These are phyloP conservation scores for Lasiodiplodia gonubiensis DNA, from an alignment of 2,329 filamentous ascomycete species.

Conservation along the genomic window DNA sequence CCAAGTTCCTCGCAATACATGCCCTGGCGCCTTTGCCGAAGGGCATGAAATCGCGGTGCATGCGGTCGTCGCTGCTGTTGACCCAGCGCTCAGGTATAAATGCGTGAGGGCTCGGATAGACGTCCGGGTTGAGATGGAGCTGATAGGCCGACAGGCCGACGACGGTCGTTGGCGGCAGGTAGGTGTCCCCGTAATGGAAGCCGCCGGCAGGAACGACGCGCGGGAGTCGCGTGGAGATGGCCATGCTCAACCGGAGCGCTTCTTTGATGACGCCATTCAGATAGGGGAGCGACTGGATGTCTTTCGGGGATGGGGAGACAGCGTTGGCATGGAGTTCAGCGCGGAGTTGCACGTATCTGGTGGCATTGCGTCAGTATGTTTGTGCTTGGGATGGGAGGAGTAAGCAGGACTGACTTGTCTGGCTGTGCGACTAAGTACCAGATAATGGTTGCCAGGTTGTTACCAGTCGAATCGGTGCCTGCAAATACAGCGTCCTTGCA, in stretches of 20 bases:
- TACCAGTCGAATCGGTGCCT: constrained; percentile 4
- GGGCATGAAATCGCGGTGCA: constrained; percentile 11
- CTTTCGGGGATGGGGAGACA: background rate
- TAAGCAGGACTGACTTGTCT: background rate
- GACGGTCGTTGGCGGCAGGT: constrained; percentile 19
- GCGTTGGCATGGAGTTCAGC: background rate
- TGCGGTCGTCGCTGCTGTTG: background rate
- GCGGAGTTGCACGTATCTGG: background rate
- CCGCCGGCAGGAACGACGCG: constrained; percentile 6
- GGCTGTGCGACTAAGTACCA: background rate
- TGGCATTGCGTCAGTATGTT: no score
- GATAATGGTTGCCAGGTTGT: constrained; percentile 10
- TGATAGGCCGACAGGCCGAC: constrained; percentile 44
- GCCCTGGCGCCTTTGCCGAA: constrained; percentile 35
- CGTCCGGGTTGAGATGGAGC: constrained; percentile 34
- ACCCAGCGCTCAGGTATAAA: constrained; percentile 47
- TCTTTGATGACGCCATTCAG: constrained; percentile 35
- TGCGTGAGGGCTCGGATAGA: constrained; percentile 38
- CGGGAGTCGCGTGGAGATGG: background rate
- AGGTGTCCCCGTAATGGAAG: background rate
- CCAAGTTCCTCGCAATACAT: constrained; percentile 38
- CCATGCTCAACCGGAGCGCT: constrained; percentile 2
- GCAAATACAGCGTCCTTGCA: background rate
- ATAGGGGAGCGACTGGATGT: constrained; percentile 33
- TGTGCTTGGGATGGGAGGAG: no score